Percentiles rank a stretch among this genome's conserved stretches.
Conservation (phyloP, 2,329 filamentous ascomycete genomes). For the Zalaria sp. region DNA sequence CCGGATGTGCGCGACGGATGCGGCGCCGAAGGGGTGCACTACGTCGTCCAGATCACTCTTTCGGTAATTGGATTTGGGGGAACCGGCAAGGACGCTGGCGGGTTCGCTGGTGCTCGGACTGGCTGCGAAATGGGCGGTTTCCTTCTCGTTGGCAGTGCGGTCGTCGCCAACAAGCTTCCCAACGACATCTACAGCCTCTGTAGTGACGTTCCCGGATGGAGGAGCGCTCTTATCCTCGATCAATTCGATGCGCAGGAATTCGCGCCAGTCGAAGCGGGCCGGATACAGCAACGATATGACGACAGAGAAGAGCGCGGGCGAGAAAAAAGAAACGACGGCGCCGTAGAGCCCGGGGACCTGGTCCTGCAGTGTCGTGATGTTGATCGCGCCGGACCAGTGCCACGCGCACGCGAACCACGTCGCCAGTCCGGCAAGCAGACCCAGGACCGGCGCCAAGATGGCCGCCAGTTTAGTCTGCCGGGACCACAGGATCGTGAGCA, state of each 20-base stretch:
- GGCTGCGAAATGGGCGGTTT: not conserved
- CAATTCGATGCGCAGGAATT: constrained; percentile 34
- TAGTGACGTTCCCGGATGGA: constrained; percentile 5
- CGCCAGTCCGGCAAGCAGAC: constrained; percentile 27
- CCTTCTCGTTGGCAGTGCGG: not conserved
- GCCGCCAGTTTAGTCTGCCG: constrained; percentile 31
- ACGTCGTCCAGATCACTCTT: constrained; percentile 23
- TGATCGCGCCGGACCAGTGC: constrained; percentile 25
- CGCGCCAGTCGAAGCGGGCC: constrained; percentile 26
- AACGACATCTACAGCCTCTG: constrained; percentile 1
- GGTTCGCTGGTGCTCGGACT: not conserved
- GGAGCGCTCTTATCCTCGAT: constrained; percentile 22
- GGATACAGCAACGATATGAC: constrained; percentile 23
- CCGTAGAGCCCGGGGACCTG: constrained; percentile 31
- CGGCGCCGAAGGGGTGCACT: constrained; percentile 28
- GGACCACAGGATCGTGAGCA: constrained; percentile 30
- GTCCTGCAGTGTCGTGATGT: constrained; percentile 25
- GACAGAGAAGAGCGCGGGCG: constrained; percentile 31
- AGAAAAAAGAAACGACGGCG: constrained; percentile 30
- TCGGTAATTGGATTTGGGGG: not conserved
- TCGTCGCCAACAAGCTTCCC: too few species aligned
- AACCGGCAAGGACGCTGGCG: not conserved
- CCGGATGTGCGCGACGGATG: constrained; percentile 13
- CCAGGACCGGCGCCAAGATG: constrained; percentile 30
- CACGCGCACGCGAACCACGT: constrained; percentile 31